A percentile compares a stretch with the other conserved stretches of the same genome.
Conservation (phyloP, 108 stramenopile genomes). For the Nitzschia sp. region DNA sequence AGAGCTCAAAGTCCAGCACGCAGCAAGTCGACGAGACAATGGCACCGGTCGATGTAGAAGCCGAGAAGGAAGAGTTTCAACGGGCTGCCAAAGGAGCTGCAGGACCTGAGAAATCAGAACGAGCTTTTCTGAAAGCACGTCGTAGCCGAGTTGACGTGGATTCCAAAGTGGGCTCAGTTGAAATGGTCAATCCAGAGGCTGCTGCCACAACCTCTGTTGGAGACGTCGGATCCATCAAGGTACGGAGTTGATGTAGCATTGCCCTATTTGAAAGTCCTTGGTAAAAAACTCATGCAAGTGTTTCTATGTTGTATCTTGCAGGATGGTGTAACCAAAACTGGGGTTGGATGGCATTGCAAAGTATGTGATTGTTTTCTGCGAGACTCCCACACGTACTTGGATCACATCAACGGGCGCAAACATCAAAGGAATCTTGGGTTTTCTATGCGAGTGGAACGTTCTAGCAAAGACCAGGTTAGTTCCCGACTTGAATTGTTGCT, state of each 20-base stretch:
- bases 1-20: neutral
- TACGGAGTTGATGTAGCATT: neutral
- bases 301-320: constrained; percentile 5
- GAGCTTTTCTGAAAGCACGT: constrained; percentile 91
- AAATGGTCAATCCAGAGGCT: constrained; percentile 78
- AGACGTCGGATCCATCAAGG: constrained; percentile 16
- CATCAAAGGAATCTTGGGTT: constrained; percentile 93
- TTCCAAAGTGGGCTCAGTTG: constrained; percentile 82
- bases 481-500: constrained; percentile 43
- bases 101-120: constrained; percentile 81
- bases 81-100: constrained; percentile 73
- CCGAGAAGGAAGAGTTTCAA: constrained; percentile 81
- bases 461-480: constrained; percentile 73
- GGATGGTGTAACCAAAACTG: constrained; percentile 69
- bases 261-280: neutral
- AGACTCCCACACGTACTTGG: constrained; percentile 91
- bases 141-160: constrained; percentile 71
- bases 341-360: constrained; percentile 94
- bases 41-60: constrained; percentile 19
- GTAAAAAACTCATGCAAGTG: neutral
- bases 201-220: constrained; percentile 47
- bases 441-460: constrained; percentile 91
- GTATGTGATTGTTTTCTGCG: constrained; percentile 95
- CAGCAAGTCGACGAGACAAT: neutral
- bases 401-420: constrained; percentile 92